Conservation (phyloP, 163 green algal genomes). For the Scenedesmus sp. region DNA sequence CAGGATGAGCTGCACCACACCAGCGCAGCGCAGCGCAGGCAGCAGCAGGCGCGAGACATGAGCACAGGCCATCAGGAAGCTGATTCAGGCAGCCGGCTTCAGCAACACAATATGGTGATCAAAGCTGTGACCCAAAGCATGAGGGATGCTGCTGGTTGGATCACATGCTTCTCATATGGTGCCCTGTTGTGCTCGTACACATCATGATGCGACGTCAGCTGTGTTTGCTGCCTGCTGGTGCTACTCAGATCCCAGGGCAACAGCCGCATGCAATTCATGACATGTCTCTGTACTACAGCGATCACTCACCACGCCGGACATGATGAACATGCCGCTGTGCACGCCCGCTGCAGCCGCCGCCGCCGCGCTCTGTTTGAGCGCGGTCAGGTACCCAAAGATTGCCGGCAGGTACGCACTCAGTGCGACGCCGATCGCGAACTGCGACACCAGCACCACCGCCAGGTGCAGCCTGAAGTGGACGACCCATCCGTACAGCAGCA, state of each 20-base stretch:
- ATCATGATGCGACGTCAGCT: no score
- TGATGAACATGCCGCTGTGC: constrained; percentile 44
- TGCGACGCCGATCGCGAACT: constrained; percentile 10
- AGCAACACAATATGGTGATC: no score
- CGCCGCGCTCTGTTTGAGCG: constrained; percentile 32
- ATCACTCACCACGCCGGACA: constrained; percentile 22
- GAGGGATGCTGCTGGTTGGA: no score
- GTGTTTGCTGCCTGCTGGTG: no score
- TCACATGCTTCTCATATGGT: no score
- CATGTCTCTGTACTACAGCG: neutral
- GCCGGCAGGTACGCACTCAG: constrained; percentile 13
- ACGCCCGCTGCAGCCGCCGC: constrained; percentile 36
- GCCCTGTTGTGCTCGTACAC: no score
- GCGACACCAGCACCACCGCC: neutral
- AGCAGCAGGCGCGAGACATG: neutral
- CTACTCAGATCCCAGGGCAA: no score
- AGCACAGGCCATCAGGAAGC: no score
- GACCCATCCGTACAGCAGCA: constrained; percentile 43
- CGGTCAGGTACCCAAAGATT: constrained; percentile 43
- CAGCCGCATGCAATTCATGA: neutral
- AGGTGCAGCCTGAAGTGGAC: constrained; percentile 10
- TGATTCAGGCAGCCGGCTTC: no score
- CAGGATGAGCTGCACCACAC: neutral
- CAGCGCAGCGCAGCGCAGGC: neutral
- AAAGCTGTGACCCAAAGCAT: no score